Conservation (phyloP, 148 eudicot species). For the Arbutus unedo region DNA sequence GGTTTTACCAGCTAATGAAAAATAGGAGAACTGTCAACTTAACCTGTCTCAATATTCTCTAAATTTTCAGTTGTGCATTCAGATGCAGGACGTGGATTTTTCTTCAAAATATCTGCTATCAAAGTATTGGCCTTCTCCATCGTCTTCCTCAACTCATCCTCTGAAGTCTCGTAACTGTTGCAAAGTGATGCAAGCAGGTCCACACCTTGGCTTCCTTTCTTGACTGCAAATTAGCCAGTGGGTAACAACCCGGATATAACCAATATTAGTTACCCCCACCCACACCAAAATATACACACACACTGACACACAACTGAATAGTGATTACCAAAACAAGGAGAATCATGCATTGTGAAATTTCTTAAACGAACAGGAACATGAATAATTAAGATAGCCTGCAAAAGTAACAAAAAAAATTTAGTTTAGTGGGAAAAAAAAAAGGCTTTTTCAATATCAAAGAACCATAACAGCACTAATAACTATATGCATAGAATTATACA, state of each 20-base stretch:
- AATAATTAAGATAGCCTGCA: constrained; percentile 85
- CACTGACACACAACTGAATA: background rate
- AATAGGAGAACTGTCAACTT: constrained; percentile 2
- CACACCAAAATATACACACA: constrained; percentile 12
- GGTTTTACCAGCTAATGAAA: background rate
- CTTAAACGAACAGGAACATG: constrained; percentile 71
- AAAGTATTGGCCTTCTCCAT: constrained; percentile 68
- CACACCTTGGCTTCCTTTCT: constrained; percentile 57
- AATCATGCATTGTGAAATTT: constrained; percentile 56
- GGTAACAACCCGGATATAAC: background rate
- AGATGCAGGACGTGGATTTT: constrained; percentile 54
- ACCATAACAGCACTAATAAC: constrained; percentile 7
- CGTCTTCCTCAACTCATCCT: constrained; percentile 76
- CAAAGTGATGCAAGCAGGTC: constrained; percentile 86
- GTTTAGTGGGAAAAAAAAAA: background rate
- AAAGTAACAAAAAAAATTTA: background rate
- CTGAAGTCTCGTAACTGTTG: constrained; percentile 67
- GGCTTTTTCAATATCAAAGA: constrained; percentile 5
- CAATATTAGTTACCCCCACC: background rate
- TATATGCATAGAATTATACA: background rate
- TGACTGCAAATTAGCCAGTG: constrained; percentile 41
- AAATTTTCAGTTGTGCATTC: constrained; percentile 54
- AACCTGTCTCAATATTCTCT: constrained; percentile 66
- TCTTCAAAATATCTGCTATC: constrained; percentile 60
- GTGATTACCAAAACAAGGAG: constrained; percentile 54